A percentile compares a stretch with the other conserved stretches of the same genome.
phyloP scores from a whole-genome alignment of 2,329 filamentous ascomycete species.

The Bisporella sp. region DNA sequence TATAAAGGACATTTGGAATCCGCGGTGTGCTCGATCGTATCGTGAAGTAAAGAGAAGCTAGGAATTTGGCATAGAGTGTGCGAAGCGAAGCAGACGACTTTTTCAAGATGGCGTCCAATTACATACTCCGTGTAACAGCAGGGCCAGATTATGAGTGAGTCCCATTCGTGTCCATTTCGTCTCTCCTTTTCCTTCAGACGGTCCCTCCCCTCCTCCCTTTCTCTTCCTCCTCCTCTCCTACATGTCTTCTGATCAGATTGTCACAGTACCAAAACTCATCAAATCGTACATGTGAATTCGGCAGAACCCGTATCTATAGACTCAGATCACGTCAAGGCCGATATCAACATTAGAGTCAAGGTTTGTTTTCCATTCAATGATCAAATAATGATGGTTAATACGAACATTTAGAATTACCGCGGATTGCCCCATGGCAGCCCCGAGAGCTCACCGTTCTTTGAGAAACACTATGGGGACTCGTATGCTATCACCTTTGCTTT shows the following conservation, averaged over 20 bases:
- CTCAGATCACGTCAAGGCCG: slow-evolving; percentile 55
- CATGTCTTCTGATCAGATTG: too few species aligned
- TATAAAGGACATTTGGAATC: too few species aligned
- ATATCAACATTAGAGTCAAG: slow-evolving; percentile 69
- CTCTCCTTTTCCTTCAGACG: too few species aligned
- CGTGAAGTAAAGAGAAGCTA: too few species aligned
- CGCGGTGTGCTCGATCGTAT: too few species aligned
- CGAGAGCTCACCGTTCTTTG: slow-evolving; percentile 70
- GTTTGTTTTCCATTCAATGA: slow-evolving; percentile 36
- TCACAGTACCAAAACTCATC: slow-evolving; percentile 50
- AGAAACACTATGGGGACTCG: slow-evolving; percentile 58
- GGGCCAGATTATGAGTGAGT: slow-evolving; percentile 63
- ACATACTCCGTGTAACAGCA: slow-evolving; percentile 74
- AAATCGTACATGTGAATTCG: slow-evolving; percentile 69
- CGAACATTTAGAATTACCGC: slow-evolving; percentile 36
- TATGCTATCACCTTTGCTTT: slow-evolving; percentile 81
- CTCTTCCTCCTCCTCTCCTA: too few species aligned
- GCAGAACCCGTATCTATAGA: slow-evolving; percentile 55
- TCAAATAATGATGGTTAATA: slow-evolving; percentile 2
- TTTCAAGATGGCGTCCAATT: slow-evolving; percentile 56
- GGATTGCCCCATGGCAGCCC: slow-evolving; percentile 71
- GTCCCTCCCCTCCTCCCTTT: too few species aligned
- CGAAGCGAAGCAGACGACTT: too few species aligned
- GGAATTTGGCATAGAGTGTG: too few species aligned
- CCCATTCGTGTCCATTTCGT: too few species aligned